Evolutionary conservation across 768 basidiomycete genomes (phyloP), one percentile per base, ranked within the genome.

Genomic region (Calvatia gigantea): DNA sequence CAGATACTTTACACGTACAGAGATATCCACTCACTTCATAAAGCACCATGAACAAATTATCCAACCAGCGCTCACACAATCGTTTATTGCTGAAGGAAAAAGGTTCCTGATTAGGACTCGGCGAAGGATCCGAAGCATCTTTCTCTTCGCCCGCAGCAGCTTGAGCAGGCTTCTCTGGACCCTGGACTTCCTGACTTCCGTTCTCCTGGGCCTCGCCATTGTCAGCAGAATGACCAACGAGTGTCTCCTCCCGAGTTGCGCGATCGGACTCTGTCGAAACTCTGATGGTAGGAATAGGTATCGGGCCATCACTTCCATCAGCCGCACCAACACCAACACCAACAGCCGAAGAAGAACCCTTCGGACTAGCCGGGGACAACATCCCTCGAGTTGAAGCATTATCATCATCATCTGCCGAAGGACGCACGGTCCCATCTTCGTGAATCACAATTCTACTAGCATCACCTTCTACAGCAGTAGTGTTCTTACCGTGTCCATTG

Each of bases 11-110:
- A 37, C 8, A 45, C 29, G 4, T 48, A 21, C n/a, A 14, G 4
- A 41, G 32, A 17, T 32, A 28, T 33, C 14, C 12, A 69, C 79
- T 33, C 47, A 91, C 94, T 83, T 98, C 95, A 66, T 98, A 98
- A 4, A 99, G 75, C 2, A 98, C 94, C 94, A 97, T 98, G 75
- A 96, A 99, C 58, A 98, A 69, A 62, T 98, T 98, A 67, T 98
- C 95, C 44, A 99, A 77, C 97, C 97, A 98, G 47, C 96, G 79
- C 67, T 98, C 97, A 65, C 97, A 99, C 33, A 99, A 73, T 44
- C 97, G 80, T 77, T 98, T 99, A 72, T 93, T 98, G 66, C 86
- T 94, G 72, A 99, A 97, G 21, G 94, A 91, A 68, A 91, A 93
- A 2, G 87, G 73, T 55, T 91, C 89, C 37, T 81, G 75, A 2